Base-by-base conservation (phyloP, 176 grass and related monocot genomes). In the Oryza glaberrima region DNA sequence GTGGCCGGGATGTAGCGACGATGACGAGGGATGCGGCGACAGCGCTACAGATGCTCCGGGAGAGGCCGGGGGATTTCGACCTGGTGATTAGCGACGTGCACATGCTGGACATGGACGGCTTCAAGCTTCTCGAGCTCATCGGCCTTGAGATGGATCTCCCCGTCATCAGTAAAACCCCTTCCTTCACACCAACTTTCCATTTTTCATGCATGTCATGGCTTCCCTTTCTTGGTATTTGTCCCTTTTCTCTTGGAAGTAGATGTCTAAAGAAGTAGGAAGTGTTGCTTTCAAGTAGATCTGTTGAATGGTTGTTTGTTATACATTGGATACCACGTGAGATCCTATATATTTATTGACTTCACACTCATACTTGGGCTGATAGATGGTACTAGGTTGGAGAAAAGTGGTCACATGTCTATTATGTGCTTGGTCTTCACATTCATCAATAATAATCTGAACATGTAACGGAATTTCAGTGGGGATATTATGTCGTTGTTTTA, bases 141-240 rank as follows among this genome's bases (percentile, higher is more conserved):
- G 60, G 90, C 23, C 92, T 89, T 11, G 90, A 94, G 87, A 87
- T 94, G 85, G 92, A 92, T 65, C 80, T 97, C 67, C 94, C 94
- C 1, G 90, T 97, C 72, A 90, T 94, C 19, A 92, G 94, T 94
- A 87, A 86, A 86, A 82, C 26, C 36, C 40, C 26, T 76, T 72
- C 12, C 26, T 70, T 7, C 74, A 34, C 22, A 41, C 38, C 5
- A 23, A 20, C 20, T 25, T 78, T 3, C 43, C 47, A 44, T 80
- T 74, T 74, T 82, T 36, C 30, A 6, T 61, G 6, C 38, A 16
- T 75, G 41, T 9, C 25, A 23, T 75, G 41, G 0, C 11, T 23
- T 86, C 36, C 44, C 46, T 30, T 2, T 6, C 23, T 75, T 60
- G 11, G 64, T 22, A 10, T 34, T 49, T 67, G 51, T 54, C 51